Base-by-base conservation (phyloP, 176 grass and related monocot species). In the Puccinellia tenuiflora region DNA sequence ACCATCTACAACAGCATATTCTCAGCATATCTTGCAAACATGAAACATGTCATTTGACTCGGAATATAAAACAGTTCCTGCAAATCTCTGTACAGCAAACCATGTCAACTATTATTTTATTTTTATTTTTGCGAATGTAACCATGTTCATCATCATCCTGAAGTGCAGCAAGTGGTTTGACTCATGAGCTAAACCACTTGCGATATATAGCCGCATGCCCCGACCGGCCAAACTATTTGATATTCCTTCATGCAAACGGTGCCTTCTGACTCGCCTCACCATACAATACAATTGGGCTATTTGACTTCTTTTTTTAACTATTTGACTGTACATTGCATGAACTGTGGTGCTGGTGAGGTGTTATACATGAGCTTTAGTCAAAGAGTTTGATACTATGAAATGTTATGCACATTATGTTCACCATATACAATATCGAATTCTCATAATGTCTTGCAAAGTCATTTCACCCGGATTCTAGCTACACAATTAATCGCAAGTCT, bases 261-360 rank as follows among this genome's bases (percentile, higher is more conserved):
- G 8, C 26, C 50, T 26, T 51, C 60, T 69, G 70, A 85, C 70
- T 81, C 39, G 30, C 29, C 61, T 12, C 47, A 38, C 13, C 38
- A 80, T 75, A 81, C 22, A 85, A 61, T 33, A 15, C 11, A 59
- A 38, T n/a, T 61, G 2, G 16, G 15, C 5, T 20, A 9, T 52
- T 85, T 80, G 69, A 81, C 82, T 68, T 43, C 6, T 40, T 75
- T 7, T 7, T 30, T 78, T 3, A 81, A 89, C 21, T 82, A 64
- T 86, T 89, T 89, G 83, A 89, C 87, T 61, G 43, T 6, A 26
- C 37, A 72, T 51, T 29, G 33, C 25, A 73, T 38, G 17, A 47
- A 35, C 31, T 25, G n/a, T 29, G 17, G 2, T 20, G 51, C 22
- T 24, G 20, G 69, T n/a, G 71, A 48, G 33, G 76, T 47, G 71